Conservation (phyloP, 2,329 filamentous ascomycete species). For the Fusarium denticulatum region DNA sequence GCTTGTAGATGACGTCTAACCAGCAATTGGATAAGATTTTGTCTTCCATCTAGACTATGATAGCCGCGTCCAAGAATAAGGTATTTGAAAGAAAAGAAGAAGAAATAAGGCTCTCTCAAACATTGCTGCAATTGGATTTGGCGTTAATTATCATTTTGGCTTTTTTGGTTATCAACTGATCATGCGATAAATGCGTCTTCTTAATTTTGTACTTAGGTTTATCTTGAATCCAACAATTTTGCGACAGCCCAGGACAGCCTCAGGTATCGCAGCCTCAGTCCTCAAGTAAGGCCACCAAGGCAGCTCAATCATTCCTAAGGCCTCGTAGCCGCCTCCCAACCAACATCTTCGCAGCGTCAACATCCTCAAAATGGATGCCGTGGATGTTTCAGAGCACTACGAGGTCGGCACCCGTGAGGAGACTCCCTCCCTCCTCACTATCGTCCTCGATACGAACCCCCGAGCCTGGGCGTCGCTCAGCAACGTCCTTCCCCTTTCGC, state of each 20-base stretch:
- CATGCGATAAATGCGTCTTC: background rate
- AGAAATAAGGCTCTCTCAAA: background rate
- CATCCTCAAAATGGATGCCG: constrained; percentile 58
- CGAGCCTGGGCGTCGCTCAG: constrained; percentile 88
- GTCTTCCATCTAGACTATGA: background rate
- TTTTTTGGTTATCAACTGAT: background rate
- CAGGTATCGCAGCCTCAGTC: background rate
- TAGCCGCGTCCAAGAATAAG: constrained; percentile 2
- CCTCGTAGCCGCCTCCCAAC: constrained; percentile 47
- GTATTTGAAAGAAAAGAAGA: background rate
- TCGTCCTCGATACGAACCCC: constrained; percentile 96
- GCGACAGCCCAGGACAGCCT: background rate
- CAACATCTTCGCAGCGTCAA: constrained; percentile 31
- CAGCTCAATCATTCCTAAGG: constrained; percentile 8
- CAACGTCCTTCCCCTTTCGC: constrained; percentile 79
- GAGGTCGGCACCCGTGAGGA: constrained; percentile 64
- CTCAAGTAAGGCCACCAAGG: background rate
- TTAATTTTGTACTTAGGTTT: background rate
- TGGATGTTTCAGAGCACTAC: constrained; percentile 70
- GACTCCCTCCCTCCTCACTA: constrained; percentile 83
- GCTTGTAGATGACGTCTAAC: constrained; percentile 30
- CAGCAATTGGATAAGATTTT: background rate
- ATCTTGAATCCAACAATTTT: constrained; percentile 17
- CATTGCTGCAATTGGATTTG: background rate
- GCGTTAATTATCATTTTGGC: constrained; percentile 1